phyloP scores from a whole-genome alignment of 371 early-diverging fungal genomes.

The Mucor sp. region DNA sequence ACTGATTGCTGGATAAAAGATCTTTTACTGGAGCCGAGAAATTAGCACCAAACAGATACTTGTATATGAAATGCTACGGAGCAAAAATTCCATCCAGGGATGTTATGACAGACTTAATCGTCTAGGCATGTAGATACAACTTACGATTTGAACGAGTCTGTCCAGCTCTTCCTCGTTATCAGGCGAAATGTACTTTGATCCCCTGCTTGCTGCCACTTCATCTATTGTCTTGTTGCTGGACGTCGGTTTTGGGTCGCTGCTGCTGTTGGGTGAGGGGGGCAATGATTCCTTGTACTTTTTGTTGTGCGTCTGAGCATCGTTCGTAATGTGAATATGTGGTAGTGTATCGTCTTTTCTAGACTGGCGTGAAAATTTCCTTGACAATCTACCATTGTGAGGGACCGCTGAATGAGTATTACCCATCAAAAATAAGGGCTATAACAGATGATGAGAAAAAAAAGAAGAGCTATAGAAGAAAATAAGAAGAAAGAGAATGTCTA shows the following conservation, averaged over 20 bases:
- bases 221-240: not conserved
- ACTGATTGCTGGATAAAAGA: conserved; percentile 24
- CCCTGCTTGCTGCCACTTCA: not conserved
- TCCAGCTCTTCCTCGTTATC: conserved; percentile 44
- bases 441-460: not conserved
- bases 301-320: not conserved
- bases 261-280: conserved; percentile 3
- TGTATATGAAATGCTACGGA: conserved; percentile 44
- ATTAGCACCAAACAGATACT: conserved; percentile 37
- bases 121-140: not conserved
- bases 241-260: not conserved
- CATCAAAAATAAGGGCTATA: not conserved
- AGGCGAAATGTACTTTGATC: conserved; percentile 34
- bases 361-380: not conserved
- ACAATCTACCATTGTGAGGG: not conserved
- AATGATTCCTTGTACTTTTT: not conserved
- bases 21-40: conserved; percentile 45
- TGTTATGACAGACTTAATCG: not conserved
- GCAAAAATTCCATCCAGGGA: not conserved
- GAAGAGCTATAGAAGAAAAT: not conserved
- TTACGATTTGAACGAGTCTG: conserved; percentile 37
- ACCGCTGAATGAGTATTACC: conserved; percentile 4
- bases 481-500: not conserved
- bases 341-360: not conserved
- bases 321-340: not conserved